These are phyloP conservation scores for Pleurotus pulmonarius DNA, from an alignment of 768 basidiomycete genomes.

Conservation along the genomic window DNA sequence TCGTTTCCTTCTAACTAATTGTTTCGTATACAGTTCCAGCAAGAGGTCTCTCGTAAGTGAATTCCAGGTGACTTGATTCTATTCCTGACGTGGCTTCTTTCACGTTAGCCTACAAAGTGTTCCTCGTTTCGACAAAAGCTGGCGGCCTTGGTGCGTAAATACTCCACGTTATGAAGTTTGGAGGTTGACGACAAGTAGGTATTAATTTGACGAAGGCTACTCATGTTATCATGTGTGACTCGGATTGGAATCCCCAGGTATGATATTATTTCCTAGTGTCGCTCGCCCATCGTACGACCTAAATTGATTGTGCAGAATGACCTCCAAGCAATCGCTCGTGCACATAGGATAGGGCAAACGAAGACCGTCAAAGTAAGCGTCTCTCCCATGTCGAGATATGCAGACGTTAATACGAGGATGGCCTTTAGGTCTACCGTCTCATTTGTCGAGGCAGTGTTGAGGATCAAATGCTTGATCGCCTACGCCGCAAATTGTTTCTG, in stretches of 20 bases:
- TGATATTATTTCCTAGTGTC: background rate
- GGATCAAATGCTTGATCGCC: constrained; percentile 71
- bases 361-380: constrained; percentile 48
- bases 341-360: constrained; percentile 78
- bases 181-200: constrained; percentile 32
- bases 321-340: constrained; percentile 81
- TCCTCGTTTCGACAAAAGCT: constrained; percentile 67
- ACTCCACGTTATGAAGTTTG: constrained; percentile 19
- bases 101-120: constrained; percentile 55
- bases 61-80: background rate
- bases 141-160: constrained; percentile 56
- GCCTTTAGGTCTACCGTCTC: constrained; percentile 50
- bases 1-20: background rate
- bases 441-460: constrained; percentile 71
- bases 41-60: constrained; percentile 48
- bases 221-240: constrained; percentile 78
- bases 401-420: no score
- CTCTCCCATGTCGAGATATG: no score
- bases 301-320: constrained; percentile 50
- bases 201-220: constrained; percentile 84
- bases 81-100: background rate
- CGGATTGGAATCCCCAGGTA: constrained; percentile 52
- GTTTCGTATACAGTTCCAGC: constrained; percentile 43
- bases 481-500: constrained; percentile 67
- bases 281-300: no score